phyloP scores from a whole-genome alignment of 371 early-diverging fungal genomes.

The Thermomucor indicae-seudaticae region DNA sequence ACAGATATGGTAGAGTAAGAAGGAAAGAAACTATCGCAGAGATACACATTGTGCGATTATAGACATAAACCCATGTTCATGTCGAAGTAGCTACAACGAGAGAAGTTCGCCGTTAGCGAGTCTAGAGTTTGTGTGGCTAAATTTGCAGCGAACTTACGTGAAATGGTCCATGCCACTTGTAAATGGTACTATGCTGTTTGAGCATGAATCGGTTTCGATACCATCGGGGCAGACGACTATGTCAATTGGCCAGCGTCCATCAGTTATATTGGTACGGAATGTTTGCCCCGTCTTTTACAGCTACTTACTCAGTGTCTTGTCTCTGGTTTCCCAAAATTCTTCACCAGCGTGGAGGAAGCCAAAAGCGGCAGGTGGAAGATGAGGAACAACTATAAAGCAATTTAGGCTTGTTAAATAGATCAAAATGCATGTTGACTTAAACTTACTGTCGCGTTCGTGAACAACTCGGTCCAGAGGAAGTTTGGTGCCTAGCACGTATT shows the following conservation, averaged over 20 bases:
- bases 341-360: conserved; percentile 17
- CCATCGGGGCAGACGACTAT: conserved; percentile 11
- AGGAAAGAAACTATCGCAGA: too few species aligned
- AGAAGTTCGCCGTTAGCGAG: neutral
- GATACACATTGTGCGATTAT: too few species aligned
- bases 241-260: too few species aligned
- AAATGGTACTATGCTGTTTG: conserved; percentile 15
- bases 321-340: conserved; percentile 14
- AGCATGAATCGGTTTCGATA: conserved; percentile 8
- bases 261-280: too few species aligned
- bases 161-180: conserved; percentile 10
- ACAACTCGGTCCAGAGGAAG: conserved; percentile 11
- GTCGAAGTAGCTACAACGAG: conserved; percentile 6
- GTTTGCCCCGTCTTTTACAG: too few species aligned
- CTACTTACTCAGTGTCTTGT: conserved; percentile 1
- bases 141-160: neutral
- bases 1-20: too few species aligned
- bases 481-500: conserved; percentile 12
- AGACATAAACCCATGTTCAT: conserved; percentile 16
- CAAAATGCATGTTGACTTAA: neutral
- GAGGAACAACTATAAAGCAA: conserved; percentile 3
- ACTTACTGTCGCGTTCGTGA: conserved; percentile 19
- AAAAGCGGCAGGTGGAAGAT: conserved; percentile 3
- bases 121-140: neutral
- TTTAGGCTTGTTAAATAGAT: neutral